Evolutionary conservation across 352 stramenopile species (phyloP), one percentile per base, ranked within the genome.

Genomic region (Phytophthora sansomeana): DNA sequence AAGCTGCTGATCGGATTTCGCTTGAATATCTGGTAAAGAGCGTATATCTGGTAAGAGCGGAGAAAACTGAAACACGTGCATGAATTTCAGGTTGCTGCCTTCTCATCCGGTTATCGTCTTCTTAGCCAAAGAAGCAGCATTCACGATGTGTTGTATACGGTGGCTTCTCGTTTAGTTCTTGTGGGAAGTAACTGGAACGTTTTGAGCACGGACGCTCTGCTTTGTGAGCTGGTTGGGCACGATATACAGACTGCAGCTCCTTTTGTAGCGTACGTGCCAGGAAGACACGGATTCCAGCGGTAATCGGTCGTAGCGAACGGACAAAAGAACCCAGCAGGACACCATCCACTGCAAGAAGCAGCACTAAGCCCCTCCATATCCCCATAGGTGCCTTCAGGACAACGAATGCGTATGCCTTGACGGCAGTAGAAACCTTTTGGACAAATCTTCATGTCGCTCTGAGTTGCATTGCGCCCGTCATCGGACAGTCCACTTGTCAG

Each of bases 351-450:
- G 57, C 87, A 97, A 21, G 74, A 73, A 1, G 52, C 57, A 17
- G 65, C 74, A 28, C 70, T 91, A 0, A 93, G 58, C 1, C 81
- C 77, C 47, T 87, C 69, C 0, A 54, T 32, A 24, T 87, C 69
- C 11, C 85, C 81, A 51, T 83, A 95, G 0, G 76, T 90, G 29
- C 89, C 86, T 53, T 80, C 75, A 5, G 86, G 86, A 70, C 84
- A 93, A 6, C 73, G 78, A 16, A 89, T 85, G 30, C 72, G 61
- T 49, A 93, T 80, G n/a, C 86, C 88, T 30, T 78, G 76, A 4
- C 75, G 80, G 55, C 91, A 97, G 54, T 90, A 97, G 41, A 74
- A 91, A 3, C 88, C 87, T 11, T 52, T 46, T 0, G 85, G 78
- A 55, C 89, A 96, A 5, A 72, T 64, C 4, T 77, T 53, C 48